Percentiles rank a stretch among this genome's conserved stretches.
Evolutionary conservation across 2,329 filamentous ascomycete genomes (phyloP).

Genomic region (Microascus cirrosus): DNA sequence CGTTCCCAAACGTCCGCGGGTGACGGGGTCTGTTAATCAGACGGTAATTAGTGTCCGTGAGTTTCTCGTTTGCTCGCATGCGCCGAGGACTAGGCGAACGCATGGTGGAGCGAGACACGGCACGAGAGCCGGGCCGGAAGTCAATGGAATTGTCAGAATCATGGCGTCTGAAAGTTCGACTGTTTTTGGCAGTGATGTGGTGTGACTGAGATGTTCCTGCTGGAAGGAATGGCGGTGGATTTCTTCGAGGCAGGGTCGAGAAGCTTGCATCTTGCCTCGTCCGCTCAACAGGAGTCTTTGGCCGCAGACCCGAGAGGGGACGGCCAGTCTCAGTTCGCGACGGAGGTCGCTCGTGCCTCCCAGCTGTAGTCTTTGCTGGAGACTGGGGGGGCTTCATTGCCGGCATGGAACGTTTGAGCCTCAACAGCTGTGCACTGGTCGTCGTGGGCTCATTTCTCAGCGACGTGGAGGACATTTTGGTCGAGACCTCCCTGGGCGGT

Average conservation of each 20-base stretch:
- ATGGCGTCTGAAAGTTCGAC: slow-evolving; percentile 64
- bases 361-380: slow-evolving; percentile 34
- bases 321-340: slow-evolving; percentile 44
- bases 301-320: slow-evolving; percentile 41
- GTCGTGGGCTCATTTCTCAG: slow-evolving; percentile 51
- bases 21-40: slow-evolving; percentile 20
- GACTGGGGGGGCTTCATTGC: slow-evolving; percentile 42
- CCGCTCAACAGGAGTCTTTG: slow-evolving; percentile 63
- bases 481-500: slow-evolving; percentile 37
- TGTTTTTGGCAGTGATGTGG: slow-evolving; percentile 60
- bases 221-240: slow-evolving; percentile 65
- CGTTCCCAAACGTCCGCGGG: slow-evolving; percentile 62
- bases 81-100: slow-evolving; percentile 50
- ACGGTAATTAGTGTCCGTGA: slow-evolving; percentile 9
- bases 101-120: slow-evolving; percentile 45
- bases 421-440: slow-evolving; percentile 52
- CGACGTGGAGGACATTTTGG: slow-evolving; percentile 41
- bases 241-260: slow-evolving; percentile 41
- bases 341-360: slow-evolving; percentile 44
- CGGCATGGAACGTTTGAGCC: slow-evolving; percentile 54
- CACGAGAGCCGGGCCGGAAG: slow-evolving; percentile 42
- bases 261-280: slow-evolving; percentile 19
- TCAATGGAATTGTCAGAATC: slow-evolving; percentile 65
- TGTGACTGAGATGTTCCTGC: slow-evolving; percentile 68
- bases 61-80: slow-evolving; percentile 12